Base-by-base conservation (phyloP, 768 basidiomycete genomes). In the Russula sp. region DNA sequence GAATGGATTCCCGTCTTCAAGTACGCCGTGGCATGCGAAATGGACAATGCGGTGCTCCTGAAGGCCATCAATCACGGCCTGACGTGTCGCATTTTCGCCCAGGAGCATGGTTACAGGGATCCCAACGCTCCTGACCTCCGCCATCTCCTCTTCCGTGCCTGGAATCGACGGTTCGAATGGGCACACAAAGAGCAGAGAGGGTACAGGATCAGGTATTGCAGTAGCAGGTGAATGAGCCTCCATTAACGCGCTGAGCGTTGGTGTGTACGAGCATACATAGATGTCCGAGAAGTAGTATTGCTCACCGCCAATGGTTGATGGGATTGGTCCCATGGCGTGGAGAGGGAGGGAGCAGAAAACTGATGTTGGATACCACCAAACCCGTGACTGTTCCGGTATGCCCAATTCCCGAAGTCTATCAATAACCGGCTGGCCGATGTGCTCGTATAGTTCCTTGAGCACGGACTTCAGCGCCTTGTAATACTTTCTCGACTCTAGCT, bases 231-330 rank as follows among this genome's bases (percentile, higher is more conserved):
- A 14, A 7, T 53, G 50, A 16, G 42, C 51, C 8, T 32, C 32
- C n/a, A 62, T 59, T 5, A 67, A 39, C 6, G 64, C n/a, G 40
- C n/a, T 9, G 0, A 67, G 54, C 4, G 64, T 44, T 22, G 66
- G 52, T 6, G 56, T 62, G 22, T 67, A 67, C 11, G 66, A 67
- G 20, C 59, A 65, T 40, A 59, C 37, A n/a, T 59, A 64, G 9
- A 51, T 16, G 32, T 67, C 57, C 8, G 64, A 56, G 20, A 65
- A 47, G 42, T 53, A 47, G 42, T 53, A 50, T 35, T 8, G 51
- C 6, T 52, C 34, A 16, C 22, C 14, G 6, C 32, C 10, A 14
- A 34, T 40, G 9, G 20, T 44, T n/a, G 45, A 45, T 8, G 40
- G 31, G 22, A 64, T 49, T 37, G 59, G 45, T 0, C 61, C 63